These are phyloP conservation scores for Phaffia australis DNA, from an alignment of 768 basidiomycete species.

Conservation along the genomic window DNA sequence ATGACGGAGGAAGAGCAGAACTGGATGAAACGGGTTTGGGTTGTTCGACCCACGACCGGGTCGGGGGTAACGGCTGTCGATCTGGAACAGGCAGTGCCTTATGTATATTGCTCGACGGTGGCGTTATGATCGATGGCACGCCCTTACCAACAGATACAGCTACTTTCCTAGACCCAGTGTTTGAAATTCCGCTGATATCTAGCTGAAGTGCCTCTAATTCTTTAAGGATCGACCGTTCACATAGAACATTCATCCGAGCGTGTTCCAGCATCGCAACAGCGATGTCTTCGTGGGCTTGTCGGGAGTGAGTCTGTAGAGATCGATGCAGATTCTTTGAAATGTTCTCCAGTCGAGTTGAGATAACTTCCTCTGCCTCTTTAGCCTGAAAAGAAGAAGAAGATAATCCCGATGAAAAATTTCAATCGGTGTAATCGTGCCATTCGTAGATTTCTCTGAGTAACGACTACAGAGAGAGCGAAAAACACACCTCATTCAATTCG, in stretches of 20 bases:
- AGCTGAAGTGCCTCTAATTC: constrained; percentile 74
- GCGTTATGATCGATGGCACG: constrained; percentile 44
- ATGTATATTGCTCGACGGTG: constrained; percentile 41
- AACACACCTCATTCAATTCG: constrained; percentile 73
- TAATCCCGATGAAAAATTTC: neutral
- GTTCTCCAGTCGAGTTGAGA: constrained; percentile 75
- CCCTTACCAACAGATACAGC: constrained; percentile 44
- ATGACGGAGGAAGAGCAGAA: constrained; percentile 31
- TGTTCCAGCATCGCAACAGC: constrained; percentile 84
- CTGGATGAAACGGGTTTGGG: constrained; percentile 44
- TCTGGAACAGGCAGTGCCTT: constrained; percentile 41
- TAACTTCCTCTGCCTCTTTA: constrained; percentile 71
- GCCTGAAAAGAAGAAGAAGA: constrained; percentile 47
- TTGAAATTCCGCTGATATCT: constrained; percentile 48
- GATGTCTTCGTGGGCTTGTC: constrained; percentile 80
- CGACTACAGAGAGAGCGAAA: constrained; percentile 12
- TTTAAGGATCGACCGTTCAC: constrained; percentile 73
- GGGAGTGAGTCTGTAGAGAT: constrained; percentile 72
- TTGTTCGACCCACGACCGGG: constrained; percentile 30
- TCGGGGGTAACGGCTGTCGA: constrained; percentile 51
- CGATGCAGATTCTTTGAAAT: constrained; percentile 89
- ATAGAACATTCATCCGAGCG: constrained; percentile 79
- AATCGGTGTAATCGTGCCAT: neutral
- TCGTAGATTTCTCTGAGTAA: constrained; percentile 4
- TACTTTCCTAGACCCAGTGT: constrained; percentile 30